Conservation (phyloP, 495 filamentous ascomycete species). For the Aspergillus saccharolyticus region DNA sequence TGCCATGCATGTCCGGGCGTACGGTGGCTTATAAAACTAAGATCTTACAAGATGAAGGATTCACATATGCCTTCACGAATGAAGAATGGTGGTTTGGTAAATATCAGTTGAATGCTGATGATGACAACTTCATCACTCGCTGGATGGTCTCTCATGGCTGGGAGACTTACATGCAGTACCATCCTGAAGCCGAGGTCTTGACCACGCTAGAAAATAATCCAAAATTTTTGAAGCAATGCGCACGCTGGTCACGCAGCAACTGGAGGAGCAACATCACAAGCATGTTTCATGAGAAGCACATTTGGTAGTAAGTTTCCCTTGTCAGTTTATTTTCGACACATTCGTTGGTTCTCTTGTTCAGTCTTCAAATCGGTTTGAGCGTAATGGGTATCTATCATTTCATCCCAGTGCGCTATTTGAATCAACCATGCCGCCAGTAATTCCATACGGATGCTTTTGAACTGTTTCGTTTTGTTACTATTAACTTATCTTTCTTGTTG, state of each 20-base stretch:
- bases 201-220: conserved; percentile 71
- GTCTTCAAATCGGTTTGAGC: too few relatives aligned
- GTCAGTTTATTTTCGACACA: neutral
- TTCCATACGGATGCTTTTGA: too few relatives aligned
- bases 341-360: too few relatives aligned
- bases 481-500: too few relatives aligned
- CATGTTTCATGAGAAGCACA: conserved; percentile 62
- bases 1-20: conserved; percentile 82
- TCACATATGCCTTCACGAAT: conserved; percentile 66
- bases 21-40: conserved; percentile 77
- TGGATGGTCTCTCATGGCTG: conserved; percentile 73
- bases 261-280: conserved; percentile 79
- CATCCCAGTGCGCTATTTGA: too few relatives aligned
- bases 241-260: conserved; percentile 76
- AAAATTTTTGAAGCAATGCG: conserved; percentile 72
- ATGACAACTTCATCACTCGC: conserved; percentile 80
- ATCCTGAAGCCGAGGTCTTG: conserved; percentile 65
- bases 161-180: conserved; percentile 74
- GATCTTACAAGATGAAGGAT: conserved; percentile 72
- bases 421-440: too few relatives aligned
- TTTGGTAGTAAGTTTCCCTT: conserved; percentile 56
- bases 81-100: conserved; percentile 64
- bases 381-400: too few relatives aligned
- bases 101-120: conserved; percentile 73
- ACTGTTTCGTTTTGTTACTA: too few relatives aligned